These are phyloP conservation scores for Podospora didyma DNA, from an alignment of 495 filamentous ascomycete species.

Conservation along the genomic window DNA sequence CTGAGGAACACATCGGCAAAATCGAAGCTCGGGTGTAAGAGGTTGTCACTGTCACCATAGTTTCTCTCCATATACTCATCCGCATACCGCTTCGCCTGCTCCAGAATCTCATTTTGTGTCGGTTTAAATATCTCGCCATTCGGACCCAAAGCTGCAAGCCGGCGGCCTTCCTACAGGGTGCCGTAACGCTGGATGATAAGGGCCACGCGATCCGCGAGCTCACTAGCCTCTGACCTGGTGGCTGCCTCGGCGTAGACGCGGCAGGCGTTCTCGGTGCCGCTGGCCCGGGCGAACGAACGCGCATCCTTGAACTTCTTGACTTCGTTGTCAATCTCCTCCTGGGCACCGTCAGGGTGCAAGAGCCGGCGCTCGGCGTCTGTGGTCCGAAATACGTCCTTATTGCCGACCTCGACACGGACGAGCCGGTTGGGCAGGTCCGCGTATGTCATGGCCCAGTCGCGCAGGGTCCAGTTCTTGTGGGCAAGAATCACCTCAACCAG, in stretches of 20 bases:
- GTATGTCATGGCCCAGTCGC: constrained; percentile 92
- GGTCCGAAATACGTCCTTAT: constrained; percentile 83
- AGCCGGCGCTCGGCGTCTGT: constrained; percentile 89
- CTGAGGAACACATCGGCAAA: no score
- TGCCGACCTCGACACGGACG: constrained; percentile 80
- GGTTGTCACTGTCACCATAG: no score
- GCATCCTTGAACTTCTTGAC: constrained; percentile 91
- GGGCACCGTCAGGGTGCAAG: constrained; percentile 70
- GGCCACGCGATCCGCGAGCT: constrained; percentile 78
- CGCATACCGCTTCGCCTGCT: not conserved
- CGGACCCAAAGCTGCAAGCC: constrained; percentile 14
- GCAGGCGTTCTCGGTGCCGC: constrained; percentile 93
- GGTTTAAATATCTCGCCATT: not conserved
- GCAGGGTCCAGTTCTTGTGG: constrained; percentile 85
- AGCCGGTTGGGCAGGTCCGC: constrained; percentile 95
- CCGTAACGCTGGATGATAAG: constrained; percentile 56
- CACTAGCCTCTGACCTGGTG: constrained; percentile 76
- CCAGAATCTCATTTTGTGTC: not conserved
- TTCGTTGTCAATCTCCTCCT: constrained; percentile 77
- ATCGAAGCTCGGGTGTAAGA: no score
- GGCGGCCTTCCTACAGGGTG: constrained; percentile 12
- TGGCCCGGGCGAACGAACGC: constrained; percentile 84
- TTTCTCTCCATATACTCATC: no score
- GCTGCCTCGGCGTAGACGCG: constrained; percentile 96
- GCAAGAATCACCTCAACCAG: constrained; percentile 93